Evolutionary conservation across 257 asterid species (phyloP).

Genomic region (Penstemon davidsonii): DNA sequence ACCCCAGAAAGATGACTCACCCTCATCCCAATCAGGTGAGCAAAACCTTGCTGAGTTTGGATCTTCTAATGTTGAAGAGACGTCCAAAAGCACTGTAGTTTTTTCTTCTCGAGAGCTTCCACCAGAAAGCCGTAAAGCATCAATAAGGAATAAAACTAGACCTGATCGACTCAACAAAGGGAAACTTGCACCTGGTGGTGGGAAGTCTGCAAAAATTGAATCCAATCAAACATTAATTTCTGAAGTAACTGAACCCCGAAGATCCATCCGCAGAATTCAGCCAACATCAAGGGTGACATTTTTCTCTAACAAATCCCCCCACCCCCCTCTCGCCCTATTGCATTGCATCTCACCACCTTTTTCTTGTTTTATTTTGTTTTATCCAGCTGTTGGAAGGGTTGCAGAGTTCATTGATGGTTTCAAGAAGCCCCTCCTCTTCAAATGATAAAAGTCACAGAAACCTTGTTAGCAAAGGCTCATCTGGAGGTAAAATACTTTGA

Average conservation of each 20-base stretch:
- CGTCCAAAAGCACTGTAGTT: constrained; percentile 43
- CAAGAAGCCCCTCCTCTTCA: constrained; percentile 69
- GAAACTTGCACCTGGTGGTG: constrained; percentile 45
- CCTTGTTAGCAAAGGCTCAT: constrained; percentile 45
- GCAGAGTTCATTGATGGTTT: constrained; percentile 69
- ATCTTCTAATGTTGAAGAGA: constrained; percentile 49
- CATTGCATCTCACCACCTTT: constrained; percentile 5
- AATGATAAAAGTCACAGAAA: constrained; percentile 65
- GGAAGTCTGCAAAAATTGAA: constrained; percentile 46
- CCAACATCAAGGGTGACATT: constrained; percentile 90
- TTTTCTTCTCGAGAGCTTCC: constrained; percentile 54
- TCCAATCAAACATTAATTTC: constrained; percentile 43
- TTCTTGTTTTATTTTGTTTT: constrained; percentile 24
- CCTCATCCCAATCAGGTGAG: constrained; percentile 50
- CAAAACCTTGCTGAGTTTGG: constrained; percentile 39
- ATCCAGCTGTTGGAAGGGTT: constrained; percentile 90
- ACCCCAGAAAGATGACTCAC: constrained; percentile 51
- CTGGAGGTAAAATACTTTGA: constrained; percentile 42
- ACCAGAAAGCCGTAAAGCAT: constrained; percentile 44
- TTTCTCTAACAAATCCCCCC: not conserved
- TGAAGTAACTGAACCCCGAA: constrained; percentile 73
- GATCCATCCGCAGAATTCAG: constrained; percentile 93
- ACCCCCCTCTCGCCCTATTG: not conserved
- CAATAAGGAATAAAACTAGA: constrained; percentile 33
- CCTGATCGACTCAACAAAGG: constrained; percentile 61